Evolutionary conservation across 2,329 filamentous ascomycete species (phyloP).

Genomic region (Sporothrix humicola): DNA sequence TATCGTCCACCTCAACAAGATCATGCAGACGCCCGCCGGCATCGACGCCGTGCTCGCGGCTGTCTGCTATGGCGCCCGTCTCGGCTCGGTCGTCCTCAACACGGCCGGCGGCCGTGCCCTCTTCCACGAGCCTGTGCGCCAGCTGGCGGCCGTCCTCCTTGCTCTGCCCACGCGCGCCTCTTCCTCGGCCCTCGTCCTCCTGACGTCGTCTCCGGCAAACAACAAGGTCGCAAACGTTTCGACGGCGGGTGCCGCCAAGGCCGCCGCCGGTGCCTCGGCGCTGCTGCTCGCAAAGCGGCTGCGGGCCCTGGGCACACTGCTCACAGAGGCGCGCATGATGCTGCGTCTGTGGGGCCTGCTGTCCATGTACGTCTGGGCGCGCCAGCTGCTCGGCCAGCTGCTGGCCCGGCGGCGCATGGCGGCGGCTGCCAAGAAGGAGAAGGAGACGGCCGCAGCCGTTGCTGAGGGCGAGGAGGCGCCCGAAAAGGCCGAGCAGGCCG

Average conservation of each 20-base stretch:
- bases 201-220: slow-evolving; percentile 37
- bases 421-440: slow-evolving; percentile 39
- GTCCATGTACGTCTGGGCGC: slow-evolving; percentile 72
- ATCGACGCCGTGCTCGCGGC: slow-evolving; percentile 73
- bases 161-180: slow-evolving; percentile 58
- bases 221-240: not conserved
- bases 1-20: slow-evolving; percentile 62
- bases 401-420: slow-evolving; percentile 49
- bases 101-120: slow-evolving; percentile 63
- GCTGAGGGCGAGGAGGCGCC: slow-evolving; percentile 42
- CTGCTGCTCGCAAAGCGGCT: slow-evolving; percentile 60
- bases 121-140: slow-evolving; percentile 53
- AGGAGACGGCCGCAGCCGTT: slow-evolving; percentile 43
- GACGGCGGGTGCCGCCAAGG: slow-evolving; percentile 36
- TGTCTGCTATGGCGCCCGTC: slow-evolving; percentile 69
- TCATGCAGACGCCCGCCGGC: slow-evolving; percentile 70
- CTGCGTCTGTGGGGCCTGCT: slow-evolving; percentile 77
- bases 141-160: slow-evolving; percentile 59
- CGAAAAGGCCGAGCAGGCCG: slow-evolving; percentile 46
- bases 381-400: slow-evolving; percentile 50
- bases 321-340: slow-evolving; percentile 75
- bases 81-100: slow-evolving; percentile 58
- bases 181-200: slow-evolving; percentile 45
- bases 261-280: slow-evolving; percentile 49
- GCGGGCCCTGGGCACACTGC: slow-evolving; percentile 65